Evolutionary conservation across 1,284 basidiomycete species (phyloP).

Genomic region (Cutaneotrichosporon curvatum): DNA sequence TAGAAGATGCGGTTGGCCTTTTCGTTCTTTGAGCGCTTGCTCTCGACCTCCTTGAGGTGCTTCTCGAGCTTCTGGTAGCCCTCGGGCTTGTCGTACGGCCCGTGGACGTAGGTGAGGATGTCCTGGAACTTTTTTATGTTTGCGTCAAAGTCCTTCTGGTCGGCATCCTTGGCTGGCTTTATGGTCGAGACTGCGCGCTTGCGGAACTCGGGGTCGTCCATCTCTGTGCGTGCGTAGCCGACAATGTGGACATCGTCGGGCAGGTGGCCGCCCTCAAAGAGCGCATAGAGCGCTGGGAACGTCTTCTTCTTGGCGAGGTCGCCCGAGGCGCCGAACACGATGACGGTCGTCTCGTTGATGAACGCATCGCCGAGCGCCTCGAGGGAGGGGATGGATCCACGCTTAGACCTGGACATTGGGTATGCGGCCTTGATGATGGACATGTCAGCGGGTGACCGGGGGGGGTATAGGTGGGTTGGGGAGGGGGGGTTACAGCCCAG

Average conservation of each 20-base stretch:
- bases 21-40: slow-evolving; percentile 50
- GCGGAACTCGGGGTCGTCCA: slow-evolving; percentile 69
- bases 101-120: slow-evolving; percentile 71
- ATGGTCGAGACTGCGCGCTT: slow-evolving; percentile 75
- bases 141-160: slow-evolving; percentile 36
- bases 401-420: slow-evolving; percentile 13
- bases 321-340: slow-evolving; percentile 93
- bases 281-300: slow-evolving; percentile 83
- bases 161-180: slow-evolving; percentile 62
- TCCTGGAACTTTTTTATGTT: slow-evolving; percentile 75
- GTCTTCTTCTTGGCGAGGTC: slow-evolving; percentile 99
- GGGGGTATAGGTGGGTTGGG: too few relatives aligned
- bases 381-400: slow-evolving; percentile 71
- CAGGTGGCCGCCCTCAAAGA: slow-evolving; percentile 71
- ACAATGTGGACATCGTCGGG: slow-evolving; percentile 79
- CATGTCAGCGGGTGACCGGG: too few relatives aligned
- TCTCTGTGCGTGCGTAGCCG: slow-evolving; percentile 82
- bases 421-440: too few relatives aligned
- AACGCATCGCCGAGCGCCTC: slow-evolving; percentile 63
- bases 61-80: slow-evolving; percentile 71
- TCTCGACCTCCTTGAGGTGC: slow-evolving; percentile 70
- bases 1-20: slow-evolving; percentile 72
- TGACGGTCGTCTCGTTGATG: slow-evolving; percentile 77
- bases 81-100: slow-evolving; percentile 74
- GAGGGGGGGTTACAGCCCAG: too few relatives aligned